A percentile compares a stretch with the other conserved stretches of the same genome.
Evolutionary conservation across 2,329 filamentous ascomycete genomes (phyloP).

Genomic region (Chrysoporthe austroafricana): DNA sequence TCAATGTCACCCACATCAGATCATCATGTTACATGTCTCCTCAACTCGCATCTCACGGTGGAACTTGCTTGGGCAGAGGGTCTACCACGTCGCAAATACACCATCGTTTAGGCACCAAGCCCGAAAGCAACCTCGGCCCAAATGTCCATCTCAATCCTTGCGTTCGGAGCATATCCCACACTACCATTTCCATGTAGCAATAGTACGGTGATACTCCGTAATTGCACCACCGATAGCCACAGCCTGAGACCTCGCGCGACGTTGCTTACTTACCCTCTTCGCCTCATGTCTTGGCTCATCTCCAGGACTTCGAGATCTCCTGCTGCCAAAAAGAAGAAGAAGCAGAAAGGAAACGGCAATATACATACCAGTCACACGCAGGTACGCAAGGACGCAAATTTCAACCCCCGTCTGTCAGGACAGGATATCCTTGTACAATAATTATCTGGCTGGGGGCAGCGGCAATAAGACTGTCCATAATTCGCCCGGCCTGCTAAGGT

Average conservation of each 20-base stretch:
- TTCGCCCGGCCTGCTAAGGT: not conserved
- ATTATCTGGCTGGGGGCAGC: not conserved
- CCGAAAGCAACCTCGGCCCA: not conserved
- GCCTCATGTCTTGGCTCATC: too few relatives aligned
- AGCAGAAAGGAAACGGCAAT: too few relatives aligned
- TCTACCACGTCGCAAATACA: not conserved
- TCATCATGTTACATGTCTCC: not conserved
- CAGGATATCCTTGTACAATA: not conserved
- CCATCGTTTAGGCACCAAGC: not conserved
- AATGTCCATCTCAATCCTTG: too few relatives aligned
- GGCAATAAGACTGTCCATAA: not conserved
- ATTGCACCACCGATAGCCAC: too few relatives aligned
- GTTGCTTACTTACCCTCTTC: too few relatives aligned
- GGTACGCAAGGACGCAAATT: not conserved
- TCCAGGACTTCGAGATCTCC: too few relatives aligned
- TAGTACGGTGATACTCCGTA: too few relatives aligned
- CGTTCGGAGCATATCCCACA: too few relatives aligned
- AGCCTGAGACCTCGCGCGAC: too few relatives aligned
- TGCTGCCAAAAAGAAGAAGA: too few relatives aligned
- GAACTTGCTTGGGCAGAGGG: not conserved
- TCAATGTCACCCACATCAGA: not conserved
- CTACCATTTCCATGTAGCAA: too few relatives aligned
- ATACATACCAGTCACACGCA: not conserved
- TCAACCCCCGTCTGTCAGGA: not conserved
- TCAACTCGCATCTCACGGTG: not conserved